Conservation (phyloP, 768 basidiomycete genomes). For the Serendipita sp. region DNA sequence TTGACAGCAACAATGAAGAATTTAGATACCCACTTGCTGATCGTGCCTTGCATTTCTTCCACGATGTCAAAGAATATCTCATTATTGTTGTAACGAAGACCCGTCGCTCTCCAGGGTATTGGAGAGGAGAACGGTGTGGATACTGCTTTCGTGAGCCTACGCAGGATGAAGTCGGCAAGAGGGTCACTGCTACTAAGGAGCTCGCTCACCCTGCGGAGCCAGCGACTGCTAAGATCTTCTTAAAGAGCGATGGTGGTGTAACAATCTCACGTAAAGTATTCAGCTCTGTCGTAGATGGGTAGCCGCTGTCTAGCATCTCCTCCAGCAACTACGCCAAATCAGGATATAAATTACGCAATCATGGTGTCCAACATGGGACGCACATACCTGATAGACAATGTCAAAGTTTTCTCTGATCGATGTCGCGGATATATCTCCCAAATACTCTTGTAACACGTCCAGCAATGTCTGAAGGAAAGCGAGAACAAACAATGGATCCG, state of each 20-base stretch:
- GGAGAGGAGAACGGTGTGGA: conserved; percentile 59
- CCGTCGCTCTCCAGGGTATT: conserved; percentile 84
- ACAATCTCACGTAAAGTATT: conserved; percentile 89
- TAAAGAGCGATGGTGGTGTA: conserved; percentile 72
- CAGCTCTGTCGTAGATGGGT: conserved; percentile 79
- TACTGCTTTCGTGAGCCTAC: conserved; percentile 19
- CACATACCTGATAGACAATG: conserved; percentile 73
- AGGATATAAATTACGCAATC: not conserved
- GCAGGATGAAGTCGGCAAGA: conserved; percentile 8
- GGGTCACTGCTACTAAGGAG: not conserved
- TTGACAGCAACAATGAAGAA: not conserved
- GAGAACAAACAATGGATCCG: conserved; percentile 80
- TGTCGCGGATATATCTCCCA: conserved; percentile 65
- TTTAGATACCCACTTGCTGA: conserved; percentile 43
- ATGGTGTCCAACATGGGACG: not conserved
- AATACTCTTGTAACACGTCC: conserved; percentile 71
- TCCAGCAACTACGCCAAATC: conserved; percentile 51
- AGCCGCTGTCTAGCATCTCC: conserved; percentile 85
- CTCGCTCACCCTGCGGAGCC: conserved; percentile 28
- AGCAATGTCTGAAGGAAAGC: conserved; percentile 75
- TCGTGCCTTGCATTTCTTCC: conserved; percentile 63
- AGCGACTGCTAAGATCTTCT: conserved; percentile 41
- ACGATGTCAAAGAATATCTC: conserved; percentile 87
- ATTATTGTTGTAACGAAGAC: conserved; percentile 67
- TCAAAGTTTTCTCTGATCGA: conserved; percentile 86